Conservation (phyloP, 2,329 filamentous ascomycete genomes). For the Aureobasidium musti region DNA sequence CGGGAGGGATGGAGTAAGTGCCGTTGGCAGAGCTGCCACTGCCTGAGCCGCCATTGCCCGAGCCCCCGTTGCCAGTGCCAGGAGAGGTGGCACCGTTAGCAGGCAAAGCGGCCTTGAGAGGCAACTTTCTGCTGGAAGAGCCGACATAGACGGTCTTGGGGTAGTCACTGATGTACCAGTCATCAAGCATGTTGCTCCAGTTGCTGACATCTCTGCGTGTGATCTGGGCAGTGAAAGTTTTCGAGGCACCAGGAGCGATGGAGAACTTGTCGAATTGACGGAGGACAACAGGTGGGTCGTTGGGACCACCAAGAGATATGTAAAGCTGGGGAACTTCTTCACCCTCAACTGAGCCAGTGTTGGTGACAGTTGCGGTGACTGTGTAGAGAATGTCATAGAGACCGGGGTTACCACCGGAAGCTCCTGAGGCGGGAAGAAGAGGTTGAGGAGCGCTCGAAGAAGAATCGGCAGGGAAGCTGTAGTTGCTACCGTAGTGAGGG, state of each 20-base stretch:
- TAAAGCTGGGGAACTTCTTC: conserved; percentile 77
- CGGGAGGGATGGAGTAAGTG: conserved; percentile 16
- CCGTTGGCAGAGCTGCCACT: conserved; percentile 7
- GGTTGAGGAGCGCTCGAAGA: conserved; percentile 63
- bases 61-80: conserved; percentile 18
- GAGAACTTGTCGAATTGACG: conserved; percentile 78
- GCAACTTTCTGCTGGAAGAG: conserved; percentile 59
- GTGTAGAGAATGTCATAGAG: conserved; percentile 71
- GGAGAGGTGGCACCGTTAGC: conserved; percentile 8
- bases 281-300: conserved; percentile 67
- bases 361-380: conserved; percentile 67
- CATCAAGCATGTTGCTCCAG: conserved; percentile 77
- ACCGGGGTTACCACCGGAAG: conserved; percentile 59
- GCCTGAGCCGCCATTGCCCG: conserved; percentile 9
- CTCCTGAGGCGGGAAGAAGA: conserved; percentile 61
- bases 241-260: conserved; percentile 68
- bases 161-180: conserved; percentile 69
- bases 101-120: conserved; percentile 43
- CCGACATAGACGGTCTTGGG: conserved; percentile 64
- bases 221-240: conserved; percentile 67
- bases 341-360: conserved; percentile 65
- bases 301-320: conserved; percentile 74
- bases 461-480: conserved; percentile 59
- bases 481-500: conserved; percentile 62
- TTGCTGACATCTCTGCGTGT: conserved; percentile 82